Conservation (phyloP, 306 rosid genomes). For the Cucurbita ficifolia region DNA sequence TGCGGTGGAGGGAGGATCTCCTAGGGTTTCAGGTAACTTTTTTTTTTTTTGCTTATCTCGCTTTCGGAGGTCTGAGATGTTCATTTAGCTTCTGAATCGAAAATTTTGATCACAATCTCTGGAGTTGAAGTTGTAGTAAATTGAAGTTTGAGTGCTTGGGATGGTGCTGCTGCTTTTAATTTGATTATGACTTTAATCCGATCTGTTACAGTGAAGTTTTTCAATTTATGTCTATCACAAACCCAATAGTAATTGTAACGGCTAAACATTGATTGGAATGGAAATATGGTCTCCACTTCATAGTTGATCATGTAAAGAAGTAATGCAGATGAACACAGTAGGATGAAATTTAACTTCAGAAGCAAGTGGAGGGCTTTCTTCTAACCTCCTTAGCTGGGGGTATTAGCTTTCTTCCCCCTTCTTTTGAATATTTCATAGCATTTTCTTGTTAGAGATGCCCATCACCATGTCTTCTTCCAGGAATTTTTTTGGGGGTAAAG, state of each 20-base stretch:
- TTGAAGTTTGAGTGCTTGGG: neutral
- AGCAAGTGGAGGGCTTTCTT: neutral
- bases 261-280: neutral
- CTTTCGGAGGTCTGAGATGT: neutral
- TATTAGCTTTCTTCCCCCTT: neutral
- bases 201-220: neutral
- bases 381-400: neutral
- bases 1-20: conserved; percentile 9
- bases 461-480: neutral
- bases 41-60: neutral
- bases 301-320: neutral
- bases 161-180: neutral
- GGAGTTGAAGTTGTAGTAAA: neutral
- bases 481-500: neutral
- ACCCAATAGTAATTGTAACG: neutral
- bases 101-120: neutral
- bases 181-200: neutral
- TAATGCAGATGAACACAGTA: neutral
- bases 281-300: neutral
- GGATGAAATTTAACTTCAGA: neutral
- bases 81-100: neutral
- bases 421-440: neutral
- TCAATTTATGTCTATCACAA: neutral
- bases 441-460: neutral
- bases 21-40: conserved; percentile 53